These are phyloP conservation scores for Boletus sp. DNA, from an alignment of 768 basidiomycete species.

Conservation along the genomic window DNA sequence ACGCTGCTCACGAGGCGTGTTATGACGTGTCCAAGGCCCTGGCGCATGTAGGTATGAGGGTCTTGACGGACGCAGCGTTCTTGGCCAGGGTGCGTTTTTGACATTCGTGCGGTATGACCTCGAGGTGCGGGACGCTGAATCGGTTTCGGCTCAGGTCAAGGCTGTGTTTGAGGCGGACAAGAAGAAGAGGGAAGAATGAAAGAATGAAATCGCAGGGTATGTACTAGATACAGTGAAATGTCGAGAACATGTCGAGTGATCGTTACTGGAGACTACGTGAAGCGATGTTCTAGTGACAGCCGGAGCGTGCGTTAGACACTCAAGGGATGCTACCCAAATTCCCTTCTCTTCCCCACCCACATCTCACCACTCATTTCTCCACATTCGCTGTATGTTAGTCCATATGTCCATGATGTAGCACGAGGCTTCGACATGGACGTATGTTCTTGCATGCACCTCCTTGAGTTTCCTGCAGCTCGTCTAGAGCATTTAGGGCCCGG, in stretches of 20 bases:
- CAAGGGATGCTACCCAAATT: no score
- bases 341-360: no score
- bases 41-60: slow-evolving; percentile 63
- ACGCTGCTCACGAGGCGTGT: slow-evolving; percentile 60
- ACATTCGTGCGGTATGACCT: neutral
- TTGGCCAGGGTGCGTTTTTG: slow-evolving; percentile 45
- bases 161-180: slow-evolving; percentile 46
- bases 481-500: no score
- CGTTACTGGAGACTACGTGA: no score
- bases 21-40: slow-evolving; percentile 67
- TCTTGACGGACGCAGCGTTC: slow-evolving; percentile 63
- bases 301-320: no score
- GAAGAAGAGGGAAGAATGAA: slow-evolving; percentile 5
- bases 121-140: neutral
- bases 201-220: no score
- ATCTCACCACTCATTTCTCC: neutral
- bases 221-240: neutral
- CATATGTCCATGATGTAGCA: no score
- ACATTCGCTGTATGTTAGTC: neutral
- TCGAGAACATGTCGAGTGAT: neutral
- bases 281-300: no score
- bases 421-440: neutral
- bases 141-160: slow-evolving; percentile 36
- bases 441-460: neutral
- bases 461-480: no score